Percentiles rank a stretch among this genome's conserved stretches.
Evolutionary conservation across 306 rosid species (phyloP).

Genomic region (Nissolia schottii): DNA sequence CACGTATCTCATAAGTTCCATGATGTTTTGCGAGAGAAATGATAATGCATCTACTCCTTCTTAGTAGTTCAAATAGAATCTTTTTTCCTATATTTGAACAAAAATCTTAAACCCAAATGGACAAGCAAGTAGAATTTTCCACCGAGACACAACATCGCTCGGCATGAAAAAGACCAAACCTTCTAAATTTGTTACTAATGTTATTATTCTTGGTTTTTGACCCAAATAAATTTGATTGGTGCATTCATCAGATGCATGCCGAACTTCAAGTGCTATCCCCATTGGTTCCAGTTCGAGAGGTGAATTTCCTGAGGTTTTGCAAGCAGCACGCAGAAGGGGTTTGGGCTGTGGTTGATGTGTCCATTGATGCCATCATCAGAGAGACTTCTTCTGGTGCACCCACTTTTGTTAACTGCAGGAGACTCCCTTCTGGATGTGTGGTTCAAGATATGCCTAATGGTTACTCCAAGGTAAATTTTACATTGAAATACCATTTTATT

Average conservation of each 20-base stretch:
- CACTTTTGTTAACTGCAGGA: constrained; percentile 54
- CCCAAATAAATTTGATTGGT: neutral
- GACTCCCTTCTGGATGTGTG: constrained; percentile 96
- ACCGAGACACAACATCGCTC: too few species aligned
- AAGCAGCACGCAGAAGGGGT: constrained; percentile 96
- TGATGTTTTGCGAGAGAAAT: too few species aligned
- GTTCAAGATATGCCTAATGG: constrained; percentile 99
- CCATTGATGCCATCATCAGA: constrained; percentile 56
- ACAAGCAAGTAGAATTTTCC: too few species aligned
- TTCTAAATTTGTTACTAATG: too few species aligned
- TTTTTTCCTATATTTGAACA: too few species aligned
- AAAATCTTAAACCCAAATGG: too few species aligned
- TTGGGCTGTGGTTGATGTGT: constrained; percentile 93
- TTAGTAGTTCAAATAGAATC: too few species aligned
- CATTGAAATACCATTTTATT: too few species aligned
- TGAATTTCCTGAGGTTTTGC: constrained; percentile 81
- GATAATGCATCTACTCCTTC: too few species aligned
- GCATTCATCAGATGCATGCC: constrained; percentile 83
- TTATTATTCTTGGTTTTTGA: neutral
- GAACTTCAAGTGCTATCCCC: constrained; percentile 95
- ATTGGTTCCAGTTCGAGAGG: constrained; percentile 82
- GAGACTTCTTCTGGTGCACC: constrained; percentile 58
- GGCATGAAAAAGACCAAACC: too few species aligned
- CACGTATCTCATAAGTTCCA: too few species aligned
- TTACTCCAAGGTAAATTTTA: constrained; percentile 73